phyloP scores from a whole-genome alignment of 768 basidiomycete species.

The Fomitopsis serialis region DNA sequence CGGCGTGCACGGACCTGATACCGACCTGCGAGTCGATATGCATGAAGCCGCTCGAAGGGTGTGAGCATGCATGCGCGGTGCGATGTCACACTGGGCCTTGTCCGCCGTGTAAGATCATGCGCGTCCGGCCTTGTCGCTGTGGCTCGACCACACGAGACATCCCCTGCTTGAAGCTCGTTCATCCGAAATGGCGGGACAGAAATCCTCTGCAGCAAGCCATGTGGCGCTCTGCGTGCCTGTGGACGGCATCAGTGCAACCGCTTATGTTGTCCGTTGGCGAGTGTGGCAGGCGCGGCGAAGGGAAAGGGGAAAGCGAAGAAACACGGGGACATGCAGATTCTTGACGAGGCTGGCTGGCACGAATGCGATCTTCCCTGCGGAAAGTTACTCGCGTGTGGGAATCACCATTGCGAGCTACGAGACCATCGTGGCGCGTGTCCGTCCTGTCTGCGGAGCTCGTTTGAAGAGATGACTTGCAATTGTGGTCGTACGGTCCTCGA shows the following conservation, averaged over 20 bases:
- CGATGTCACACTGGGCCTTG: conserved; percentile 78
- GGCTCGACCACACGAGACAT: conserved; percentile 58
- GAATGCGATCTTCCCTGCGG: conserved; percentile 81
- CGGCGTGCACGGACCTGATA: conserved; percentile 66
- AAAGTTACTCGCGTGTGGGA: conserved; percentile 66
- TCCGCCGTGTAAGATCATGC: conserved; percentile 66
- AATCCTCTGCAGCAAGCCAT: conserved; percentile 76
- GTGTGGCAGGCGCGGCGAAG: conserved; percentile 45
- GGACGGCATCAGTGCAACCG: conserved; percentile 84
- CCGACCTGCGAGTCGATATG: conserved; percentile 76
- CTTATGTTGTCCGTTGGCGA: conserved; percentile 85
- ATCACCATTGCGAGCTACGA: conserved; percentile 69
- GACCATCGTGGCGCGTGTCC: conserved; percentile 85
- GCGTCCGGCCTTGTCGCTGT: conserved; percentile 83
- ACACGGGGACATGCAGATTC: conserved; percentile 15
- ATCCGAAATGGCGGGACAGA: conserved; percentile 36
- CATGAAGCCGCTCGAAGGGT: conserved; percentile 53
- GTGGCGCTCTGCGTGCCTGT: conserved; percentile 73
- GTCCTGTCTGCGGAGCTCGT: conserved; percentile 81
- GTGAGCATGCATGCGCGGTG: conserved; percentile 67
- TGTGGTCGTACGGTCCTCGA: conserved; percentile 86
- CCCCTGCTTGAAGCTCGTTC: conserved; percentile 45
- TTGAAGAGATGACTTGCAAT: conserved; percentile 85
- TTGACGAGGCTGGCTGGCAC: conserved; percentile 57
- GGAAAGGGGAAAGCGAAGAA: conserved; percentile 57